These are phyloP conservation scores for Parietaria judaica DNA, from an alignment of 306 rosid species.

Conservation along the genomic window DNA sequence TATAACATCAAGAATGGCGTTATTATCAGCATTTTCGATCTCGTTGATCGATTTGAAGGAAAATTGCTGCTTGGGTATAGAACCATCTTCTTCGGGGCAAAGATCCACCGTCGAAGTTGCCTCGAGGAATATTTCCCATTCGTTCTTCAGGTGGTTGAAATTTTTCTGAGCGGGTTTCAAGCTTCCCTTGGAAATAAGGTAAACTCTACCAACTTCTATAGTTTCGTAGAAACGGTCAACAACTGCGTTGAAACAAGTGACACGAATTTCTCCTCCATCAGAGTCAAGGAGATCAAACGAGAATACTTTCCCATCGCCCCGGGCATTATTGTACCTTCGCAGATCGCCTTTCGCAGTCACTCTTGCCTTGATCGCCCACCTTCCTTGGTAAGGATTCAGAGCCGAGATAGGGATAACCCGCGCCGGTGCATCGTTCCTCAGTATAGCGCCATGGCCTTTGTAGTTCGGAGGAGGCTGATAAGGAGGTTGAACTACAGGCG, in stretches of 20 bases:
- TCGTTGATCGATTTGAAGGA: conserved; percentile 75
- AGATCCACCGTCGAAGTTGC: conserved; percentile 68
- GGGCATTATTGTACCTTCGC: conserved; percentile 91
- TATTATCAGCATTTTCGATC: conserved; percentile 66
- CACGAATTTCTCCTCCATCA: conserved; percentile 93
- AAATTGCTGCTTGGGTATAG: conserved; percentile 87
- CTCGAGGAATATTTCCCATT: conserved; percentile 88
- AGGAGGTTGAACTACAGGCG: conserved; percentile 77
- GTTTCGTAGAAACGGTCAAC: conserved; percentile 76
- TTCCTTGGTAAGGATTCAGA: conserved; percentile 88
- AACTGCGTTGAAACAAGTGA: conserved; percentile 92
- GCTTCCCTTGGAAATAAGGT: conserved; percentile 86
- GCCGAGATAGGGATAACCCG: conserved; percentile 79
- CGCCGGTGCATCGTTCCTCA: conserved; percentile 95
- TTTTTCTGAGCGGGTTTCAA: conserved; percentile 90
- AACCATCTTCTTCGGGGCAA: conserved; percentile 83
- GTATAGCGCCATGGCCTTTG: conserved; percentile 58
- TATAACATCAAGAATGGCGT: conserved; percentile 70
- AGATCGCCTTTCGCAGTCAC: conserved; percentile 94
- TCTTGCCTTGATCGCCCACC: conserved; percentile 98
- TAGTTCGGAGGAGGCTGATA: conserved; percentile 78
- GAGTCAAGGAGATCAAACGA: conserved; percentile 95
- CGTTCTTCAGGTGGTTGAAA: conserved; percentile 90
- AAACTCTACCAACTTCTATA: conserved; percentile 85
- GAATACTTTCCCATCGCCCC: conserved; percentile 97